Evolutionary conservation across 1,139 yeast species (phyloP).

Genomic region (Candida neerlandica): DNA sequence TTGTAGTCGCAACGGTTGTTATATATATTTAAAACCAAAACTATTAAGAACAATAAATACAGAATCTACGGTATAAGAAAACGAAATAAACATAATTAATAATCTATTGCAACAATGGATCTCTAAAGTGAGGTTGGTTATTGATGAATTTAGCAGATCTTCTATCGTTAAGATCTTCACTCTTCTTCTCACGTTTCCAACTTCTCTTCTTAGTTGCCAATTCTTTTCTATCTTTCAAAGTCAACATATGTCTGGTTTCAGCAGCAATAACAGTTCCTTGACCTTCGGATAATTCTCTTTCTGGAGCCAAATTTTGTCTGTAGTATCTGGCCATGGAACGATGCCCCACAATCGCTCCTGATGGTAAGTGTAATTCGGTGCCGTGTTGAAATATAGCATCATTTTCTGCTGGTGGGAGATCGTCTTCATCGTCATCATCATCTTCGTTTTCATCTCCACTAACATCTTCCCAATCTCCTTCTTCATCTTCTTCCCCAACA

Average conservation of each 20-base stretch:
- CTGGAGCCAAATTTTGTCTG: conserved; percentile 79
- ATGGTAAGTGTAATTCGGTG: conserved; percentile 78
- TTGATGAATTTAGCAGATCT: conserved; percentile 81
- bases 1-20: conserved; percentile 20
- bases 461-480: conserved; percentile 18
- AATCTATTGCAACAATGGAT: conserved; percentile 76
- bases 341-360: conserved; percentile 88
- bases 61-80: not conserved
- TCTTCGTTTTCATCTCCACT: conserved; percentile 27
- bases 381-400: conserved; percentile 56
- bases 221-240: conserved; percentile 53
- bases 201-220: conserved; percentile 68
- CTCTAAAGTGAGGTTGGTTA: conserved; percentile 90
- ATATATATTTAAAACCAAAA: conserved; percentile 15
- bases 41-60: not conserved
- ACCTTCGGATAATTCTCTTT: conserved; percentile 74
- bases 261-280: conserved; percentile 95
- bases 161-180: conserved; percentile 72
- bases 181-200: conserved; percentile 72
- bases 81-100: conserved; percentile 4
- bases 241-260: conserved; percentile 74
- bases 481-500: conserved; percentile 14
- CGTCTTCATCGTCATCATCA: conserved; percentile 45
- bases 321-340: conserved; percentile 85
- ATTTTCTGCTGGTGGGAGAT: conserved; percentile 37